These are phyloP conservation scores for Blastocladiella emersonii DNA, from an alignment of 371 early-diverging fungal genomes.

Conservation along the genomic window DNA sequence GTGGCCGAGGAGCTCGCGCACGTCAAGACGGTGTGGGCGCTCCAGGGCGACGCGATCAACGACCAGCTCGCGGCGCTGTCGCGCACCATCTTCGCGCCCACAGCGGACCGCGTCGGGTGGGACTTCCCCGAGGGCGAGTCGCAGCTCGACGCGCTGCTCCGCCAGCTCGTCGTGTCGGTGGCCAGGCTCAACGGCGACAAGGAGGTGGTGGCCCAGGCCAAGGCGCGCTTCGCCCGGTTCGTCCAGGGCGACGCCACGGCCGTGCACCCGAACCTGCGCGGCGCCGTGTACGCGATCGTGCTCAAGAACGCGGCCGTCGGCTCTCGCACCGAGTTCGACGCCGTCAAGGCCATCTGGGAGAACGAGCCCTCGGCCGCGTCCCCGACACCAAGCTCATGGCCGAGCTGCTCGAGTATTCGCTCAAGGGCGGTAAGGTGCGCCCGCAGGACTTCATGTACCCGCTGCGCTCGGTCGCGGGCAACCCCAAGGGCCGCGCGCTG, in stretches of 20 bases:
- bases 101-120: background rate
- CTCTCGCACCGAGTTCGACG: constrained; percentile 47
- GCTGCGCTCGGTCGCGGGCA: constrained; percentile 35
- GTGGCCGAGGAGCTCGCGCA: constrained; percentile 21
- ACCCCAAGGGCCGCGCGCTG: constrained; percentile 43
- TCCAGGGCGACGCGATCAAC: background rate
- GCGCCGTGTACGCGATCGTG: constrained; percentile 59
- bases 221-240: constrained; percentile 39
- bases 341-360: constrained; percentile 51
- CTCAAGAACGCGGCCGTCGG: constrained; percentile 39
- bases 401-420: constrained; percentile 42
- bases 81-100: background rate
- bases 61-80: constrained; percentile 1
- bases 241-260: constrained; percentile 37
- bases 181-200: constrained; percentile 34
- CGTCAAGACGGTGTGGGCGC: constrained; percentile 1
- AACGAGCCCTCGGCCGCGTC: constrained; percentile 59
- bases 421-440: constrained; percentile 55
- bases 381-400: constrained; percentile 40
- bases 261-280: constrained; percentile 73
- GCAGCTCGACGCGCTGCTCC: constrained; percentile 26
- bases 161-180: constrained; percentile 31
- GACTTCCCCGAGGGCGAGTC: constrained; percentile 17
- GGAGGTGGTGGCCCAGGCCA: constrained; percentile 38
- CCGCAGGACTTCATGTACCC: constrained; percentile 68